Conservation (phyloP, 176 grass and related monocot species). For the Poa pratensis region DNA sequence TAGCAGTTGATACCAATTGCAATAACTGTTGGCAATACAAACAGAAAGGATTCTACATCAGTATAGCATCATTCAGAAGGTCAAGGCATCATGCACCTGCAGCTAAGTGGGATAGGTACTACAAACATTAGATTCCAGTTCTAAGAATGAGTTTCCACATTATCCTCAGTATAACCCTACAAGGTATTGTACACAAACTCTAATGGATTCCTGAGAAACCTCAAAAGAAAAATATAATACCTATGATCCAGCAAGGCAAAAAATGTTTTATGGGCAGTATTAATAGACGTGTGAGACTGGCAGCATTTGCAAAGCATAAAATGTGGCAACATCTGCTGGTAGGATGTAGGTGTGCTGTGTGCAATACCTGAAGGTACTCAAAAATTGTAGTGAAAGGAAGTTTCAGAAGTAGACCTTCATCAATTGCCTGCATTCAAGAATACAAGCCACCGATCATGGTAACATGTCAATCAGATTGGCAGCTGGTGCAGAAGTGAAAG, state of each 20-base stretch:
- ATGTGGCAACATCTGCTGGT: not conserved
- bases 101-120: not conserved
- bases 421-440: slow-evolving; percentile 62
- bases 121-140: not conserved
- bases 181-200: not conserved
- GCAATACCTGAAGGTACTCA: slow-evolving; percentile 91
- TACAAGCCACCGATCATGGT: slow-evolving; percentile 15
- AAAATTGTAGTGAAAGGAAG: slow-evolving; percentile 93
- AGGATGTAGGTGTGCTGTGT: not conserved
- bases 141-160: not conserved
- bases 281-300: not conserved
- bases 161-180: not conserved
- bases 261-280: not conserved
- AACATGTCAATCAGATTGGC: slow-evolving; percentile 22
- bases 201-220: not conserved
- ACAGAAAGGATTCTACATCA: slow-evolving; percentile 4
- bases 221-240: not conserved
- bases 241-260: not conserved
- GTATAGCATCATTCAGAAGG: slow-evolving; percentile 27
- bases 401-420: slow-evolving; percentile 82
- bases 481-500: slow-evolving; percentile 1
- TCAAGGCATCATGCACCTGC: not conserved
- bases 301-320: not conserved
- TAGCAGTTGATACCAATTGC: slow-evolving; percentile 65
- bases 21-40: slow-evolving; percentile 66